A percentile compares a stretch with the other conserved stretches of the same genome.
These are phyloP conservation scores for Cyberlindnera mrakii DNA, from an alignment of 805 yeast species.

Conservation along the genomic window DNA sequence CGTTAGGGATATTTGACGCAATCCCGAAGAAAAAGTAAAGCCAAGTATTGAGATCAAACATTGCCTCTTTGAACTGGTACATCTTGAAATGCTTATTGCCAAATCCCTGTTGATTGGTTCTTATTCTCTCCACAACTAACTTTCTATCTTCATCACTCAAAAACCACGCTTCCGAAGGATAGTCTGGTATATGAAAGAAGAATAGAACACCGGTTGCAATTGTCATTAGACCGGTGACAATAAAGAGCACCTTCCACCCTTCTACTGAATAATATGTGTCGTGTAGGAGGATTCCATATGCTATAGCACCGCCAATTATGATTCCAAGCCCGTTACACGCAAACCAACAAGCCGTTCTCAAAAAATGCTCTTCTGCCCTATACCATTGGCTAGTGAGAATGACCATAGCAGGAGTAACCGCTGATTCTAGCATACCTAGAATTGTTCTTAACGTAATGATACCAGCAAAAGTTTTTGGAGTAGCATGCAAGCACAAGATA, in stretches of 20 bases:
- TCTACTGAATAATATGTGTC: constrained; percentile 32
- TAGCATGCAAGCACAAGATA: constrained; percentile 44
- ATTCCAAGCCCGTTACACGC: constrained; percentile 40
- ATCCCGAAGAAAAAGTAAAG: constrained; percentile 35
- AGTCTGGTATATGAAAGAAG: constrained; percentile 46
- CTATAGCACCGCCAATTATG: constrained; percentile 43
- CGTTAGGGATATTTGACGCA: constrained; percentile 42
- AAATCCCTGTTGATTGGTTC: too few relatives aligned
- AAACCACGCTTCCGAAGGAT: constrained; percentile 45
- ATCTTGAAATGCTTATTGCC: constrained; percentile 49
- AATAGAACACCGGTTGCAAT: constrained; percentile 42
- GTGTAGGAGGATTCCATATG: constrained; percentile 43
- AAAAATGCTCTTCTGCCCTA: constrained; percentile 38
- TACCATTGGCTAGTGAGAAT: constrained; percentile 55
- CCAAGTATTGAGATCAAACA: constrained; percentile 45
- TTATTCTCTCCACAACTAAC: too few relatives aligned
- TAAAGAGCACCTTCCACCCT: constrained; percentile 56
- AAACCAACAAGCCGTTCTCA: constrained; percentile 38
- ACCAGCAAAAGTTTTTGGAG: constrained; percentile 30
- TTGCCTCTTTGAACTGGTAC: constrained; percentile 47
- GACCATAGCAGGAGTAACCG: constrained; percentile 51
- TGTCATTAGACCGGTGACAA: constrained; percentile 59
- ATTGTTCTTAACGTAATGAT: constrained; percentile 41
- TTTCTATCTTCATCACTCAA: too few relatives aligned
- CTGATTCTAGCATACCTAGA: constrained; percentile 47